Evolutionary conservation across 257 asterid species (phyloP).

Genomic region (Avicennia marina): DNA sequence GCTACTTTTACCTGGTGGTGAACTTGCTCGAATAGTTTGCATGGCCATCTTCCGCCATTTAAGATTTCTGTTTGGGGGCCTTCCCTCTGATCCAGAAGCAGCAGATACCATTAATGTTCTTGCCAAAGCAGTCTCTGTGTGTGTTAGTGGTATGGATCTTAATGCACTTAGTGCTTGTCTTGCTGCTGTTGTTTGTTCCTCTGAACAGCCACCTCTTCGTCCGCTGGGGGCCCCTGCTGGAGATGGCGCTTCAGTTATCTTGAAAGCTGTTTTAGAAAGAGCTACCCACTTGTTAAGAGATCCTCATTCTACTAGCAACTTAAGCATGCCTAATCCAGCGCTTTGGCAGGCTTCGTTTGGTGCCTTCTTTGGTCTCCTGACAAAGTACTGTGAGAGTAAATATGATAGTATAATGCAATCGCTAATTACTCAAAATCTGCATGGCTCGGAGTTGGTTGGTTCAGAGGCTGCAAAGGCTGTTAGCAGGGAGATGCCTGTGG

Average conservation of each 20-base stretch:
- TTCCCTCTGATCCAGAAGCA: conserved; percentile 67
- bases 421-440: conserved; percentile 36
- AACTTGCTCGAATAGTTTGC: conserved; percentile 86
- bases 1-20: conserved; percentile 79
- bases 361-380: conserved; percentile 83
- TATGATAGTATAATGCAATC: conserved; percentile 80
- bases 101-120: conserved; percentile 47
- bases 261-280: conserved; percentile 79
- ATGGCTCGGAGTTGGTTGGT: conserved; percentile 37
- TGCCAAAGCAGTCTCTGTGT: conserved; percentile 57
- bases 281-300: conserved; percentile 55
- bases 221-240: conserved; percentile 80
- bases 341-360: conserved; percentile 99
- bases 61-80: conserved; percentile 82
- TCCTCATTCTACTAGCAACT: conserved; percentile 47
- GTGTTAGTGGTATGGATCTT: conserved; percentile 79
- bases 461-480: conserved; percentile 79
- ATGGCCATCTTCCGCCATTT: conserved; percentile 95
- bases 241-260: conserved; percentile 79
- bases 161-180: conserved; percentile 93
- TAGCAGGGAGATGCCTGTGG: conserved; percentile 94
- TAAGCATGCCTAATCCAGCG: conserved; percentile 60
- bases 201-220: conserved; percentile 97
- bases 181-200: conserved; percentile 97
- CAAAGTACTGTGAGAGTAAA: conserved; percentile 72